Evolutionary conservation across 257 asterid species (phyloP).

Genomic region (Solanum pinnatisectum): DNA sequence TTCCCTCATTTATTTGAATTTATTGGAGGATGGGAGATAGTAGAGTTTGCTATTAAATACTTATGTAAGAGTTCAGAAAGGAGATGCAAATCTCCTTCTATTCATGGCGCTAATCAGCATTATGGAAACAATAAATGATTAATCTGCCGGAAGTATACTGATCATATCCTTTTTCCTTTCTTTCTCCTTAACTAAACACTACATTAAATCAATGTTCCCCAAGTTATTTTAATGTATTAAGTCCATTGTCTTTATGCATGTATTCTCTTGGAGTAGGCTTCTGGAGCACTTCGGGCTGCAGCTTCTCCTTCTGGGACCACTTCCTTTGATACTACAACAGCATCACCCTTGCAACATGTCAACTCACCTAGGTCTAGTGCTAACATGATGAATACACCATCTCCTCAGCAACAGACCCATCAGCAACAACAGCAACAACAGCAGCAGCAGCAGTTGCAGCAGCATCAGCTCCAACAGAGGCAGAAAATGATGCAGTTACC

Average conservation of each 20-base stretch:
- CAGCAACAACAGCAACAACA: conserved; percentile 43
- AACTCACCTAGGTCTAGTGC: conserved; percentile 90
- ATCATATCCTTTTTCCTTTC: background rate
- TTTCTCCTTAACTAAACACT: background rate
- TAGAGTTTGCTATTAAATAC: background rate
- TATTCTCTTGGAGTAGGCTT: conserved; percentile 36
- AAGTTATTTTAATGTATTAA: background rate
- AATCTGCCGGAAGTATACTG: background rate
- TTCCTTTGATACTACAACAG: conserved; percentile 67
- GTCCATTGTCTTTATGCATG: background rate
- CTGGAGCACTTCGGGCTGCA: conserved; percentile 77
- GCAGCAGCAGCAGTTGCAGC: conserved; percentile 37
- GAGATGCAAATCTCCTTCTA: background rate
- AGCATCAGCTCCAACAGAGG: conserved; percentile 42
- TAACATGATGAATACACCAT: conserved; percentile 89
- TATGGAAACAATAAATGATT: background rate
- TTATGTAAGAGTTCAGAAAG: background rate
- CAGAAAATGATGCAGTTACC: conserved; percentile 83
- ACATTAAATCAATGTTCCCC: background rate
- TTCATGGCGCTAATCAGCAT: background rate
- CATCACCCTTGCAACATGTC: conserved; percentile 81
- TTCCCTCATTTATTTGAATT: background rate
- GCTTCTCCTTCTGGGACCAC: conserved; percentile 77
- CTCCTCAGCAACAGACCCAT: conserved; percentile 83
- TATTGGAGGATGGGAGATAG: background rate